Conservation (phyloP, 257 asterid species). For the Solanum gracilifrons region DNA sequence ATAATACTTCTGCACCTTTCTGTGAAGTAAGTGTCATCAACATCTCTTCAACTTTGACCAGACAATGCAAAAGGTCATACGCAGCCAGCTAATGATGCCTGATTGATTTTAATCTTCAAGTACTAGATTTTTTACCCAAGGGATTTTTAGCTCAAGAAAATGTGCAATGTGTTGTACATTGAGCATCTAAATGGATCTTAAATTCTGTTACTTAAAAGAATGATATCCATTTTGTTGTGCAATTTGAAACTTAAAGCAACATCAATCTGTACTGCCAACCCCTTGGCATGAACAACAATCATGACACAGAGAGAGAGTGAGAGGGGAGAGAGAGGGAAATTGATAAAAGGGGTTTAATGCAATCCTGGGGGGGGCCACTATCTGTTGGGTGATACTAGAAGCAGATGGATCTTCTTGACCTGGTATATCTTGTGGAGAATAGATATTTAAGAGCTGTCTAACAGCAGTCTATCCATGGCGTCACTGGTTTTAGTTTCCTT, state of each 20-base stretch:
- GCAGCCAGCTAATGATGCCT: not conserved
- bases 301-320: not conserved
- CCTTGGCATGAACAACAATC: not conserved
- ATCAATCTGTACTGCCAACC: not conserved
- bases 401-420: not conserved
- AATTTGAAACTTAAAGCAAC: not conserved
- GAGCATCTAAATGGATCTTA: not conserved
- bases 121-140: not conserved
- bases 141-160: not conserved
- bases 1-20: not conserved
- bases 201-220: not conserved
- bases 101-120: not conserved
- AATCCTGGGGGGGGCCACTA: not conserved
- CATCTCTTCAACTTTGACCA: not conserved
- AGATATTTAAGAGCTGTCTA: not conserved
- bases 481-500: not conserved
- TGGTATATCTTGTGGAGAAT: not conserved
- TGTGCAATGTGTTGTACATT: not conserved
- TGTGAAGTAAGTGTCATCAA: not conserved
- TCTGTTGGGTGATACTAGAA: not conserved
- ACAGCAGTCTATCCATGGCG: not conserved
- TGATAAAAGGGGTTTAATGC: not conserved
- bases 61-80: not conserved
- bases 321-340: not conserved
- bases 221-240: not conserved